phyloP scores from a whole-genome alignment of 1,284 basidiomycete species.

The Amylostereum chailletii region DNA sequence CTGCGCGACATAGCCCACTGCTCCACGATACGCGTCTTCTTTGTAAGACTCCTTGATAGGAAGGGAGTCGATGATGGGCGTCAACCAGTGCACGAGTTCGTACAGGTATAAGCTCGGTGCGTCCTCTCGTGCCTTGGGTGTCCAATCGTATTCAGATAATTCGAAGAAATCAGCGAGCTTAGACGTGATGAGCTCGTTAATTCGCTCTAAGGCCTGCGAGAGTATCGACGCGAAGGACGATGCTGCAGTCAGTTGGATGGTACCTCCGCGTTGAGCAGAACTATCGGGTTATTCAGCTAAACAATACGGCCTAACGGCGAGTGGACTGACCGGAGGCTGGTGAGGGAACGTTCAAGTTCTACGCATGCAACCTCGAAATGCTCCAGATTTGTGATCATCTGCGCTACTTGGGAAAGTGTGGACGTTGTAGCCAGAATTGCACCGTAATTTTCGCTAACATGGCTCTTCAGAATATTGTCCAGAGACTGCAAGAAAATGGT shows the following conservation, averaged over 20 bases:
- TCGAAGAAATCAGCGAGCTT: slow-evolving; percentile 98
- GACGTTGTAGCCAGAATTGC: slow-evolving; percentile 64
- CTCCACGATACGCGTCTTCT: slow-evolving; percentile 80
- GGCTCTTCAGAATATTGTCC: slow-evolving; percentile 75
- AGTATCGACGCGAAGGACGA: slow-evolving; percentile 67
- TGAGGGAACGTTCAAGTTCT: slow-evolving; percentile 84
- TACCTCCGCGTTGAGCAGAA: slow-evolving; percentile 74
- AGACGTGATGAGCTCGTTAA: slow-evolving; percentile 77
- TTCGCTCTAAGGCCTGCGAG: slow-evolving; percentile 65
- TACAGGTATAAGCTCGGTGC: slow-evolving; percentile 89
- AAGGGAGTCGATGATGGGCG: slow-evolving; percentile 92
- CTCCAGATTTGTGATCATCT: slow-evolving; percentile 90
- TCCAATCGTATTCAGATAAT: slow-evolving; percentile 92
- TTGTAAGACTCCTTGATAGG: slow-evolving; percentile 81
- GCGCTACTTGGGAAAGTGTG: slow-evolving; percentile 90
- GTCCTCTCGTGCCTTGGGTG: slow-evolving; percentile 54
- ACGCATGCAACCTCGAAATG: slow-evolving; percentile 84
- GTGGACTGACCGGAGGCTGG: slow-evolving; percentile 56
- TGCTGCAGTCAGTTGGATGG: slow-evolving; percentile 62
- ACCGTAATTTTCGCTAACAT: slow-evolving; percentile 75
- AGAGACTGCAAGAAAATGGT: slow-evolving; percentile 52
- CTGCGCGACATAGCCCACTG: slow-evolving; percentile 79
- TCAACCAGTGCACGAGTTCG: slow-evolving; percentile 94
- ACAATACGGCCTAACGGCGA: neutral
- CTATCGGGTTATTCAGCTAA: slow-evolving; percentile 5